These are phyloP conservation scores for Porpolomopsis calyptriformis DNA, from an alignment of 768 basidiomycete species.

Conservation along the genomic window DNA sequence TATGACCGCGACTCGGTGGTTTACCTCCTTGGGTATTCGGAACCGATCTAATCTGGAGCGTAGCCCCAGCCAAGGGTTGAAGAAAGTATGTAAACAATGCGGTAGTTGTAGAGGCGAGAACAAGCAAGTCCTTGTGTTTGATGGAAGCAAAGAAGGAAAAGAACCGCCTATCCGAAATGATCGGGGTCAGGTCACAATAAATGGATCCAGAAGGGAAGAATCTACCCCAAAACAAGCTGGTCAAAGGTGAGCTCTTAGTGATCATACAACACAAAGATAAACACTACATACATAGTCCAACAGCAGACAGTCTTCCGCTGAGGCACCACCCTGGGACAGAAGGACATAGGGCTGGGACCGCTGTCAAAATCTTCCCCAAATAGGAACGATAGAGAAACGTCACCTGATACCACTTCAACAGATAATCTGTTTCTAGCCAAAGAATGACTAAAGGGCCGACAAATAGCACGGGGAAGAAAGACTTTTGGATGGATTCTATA, in stretches of 20 bases:
- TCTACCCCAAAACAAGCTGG: constrained; percentile 39
- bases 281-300: constrained; percentile 47
- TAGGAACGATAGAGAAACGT: constrained; percentile 9
- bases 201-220: background rate
- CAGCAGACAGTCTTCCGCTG: constrained; percentile 50
- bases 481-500: constrained; percentile 26
- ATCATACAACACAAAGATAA: background rate
- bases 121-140: constrained; percentile 42
- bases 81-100: constrained; percentile 36
- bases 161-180: constrained; percentile 27
- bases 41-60: constrained; percentile 28
- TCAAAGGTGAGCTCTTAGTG: background rate
- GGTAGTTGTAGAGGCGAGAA: constrained; percentile 42
- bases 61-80: constrained; percentile 45
- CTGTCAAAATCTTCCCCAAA: constrained; percentile 6
- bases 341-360: constrained; percentile 47
- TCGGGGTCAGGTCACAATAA: constrained; percentile 4
- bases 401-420: constrained; percentile 51
- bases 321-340: constrained; percentile 40
- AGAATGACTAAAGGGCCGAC: constrained; percentile 40
- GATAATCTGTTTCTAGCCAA: constrained; percentile 45
- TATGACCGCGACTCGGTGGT: background rate
- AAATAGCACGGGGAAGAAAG: constrained; percentile 47
- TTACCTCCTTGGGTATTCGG: constrained; percentile 15
- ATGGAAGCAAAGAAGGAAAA: constrained; percentile 34